These are phyloP conservation scores for Naganishia kalamii DNA, from an alignment of 768 basidiomycete species.

Conservation along the genomic window DNA sequence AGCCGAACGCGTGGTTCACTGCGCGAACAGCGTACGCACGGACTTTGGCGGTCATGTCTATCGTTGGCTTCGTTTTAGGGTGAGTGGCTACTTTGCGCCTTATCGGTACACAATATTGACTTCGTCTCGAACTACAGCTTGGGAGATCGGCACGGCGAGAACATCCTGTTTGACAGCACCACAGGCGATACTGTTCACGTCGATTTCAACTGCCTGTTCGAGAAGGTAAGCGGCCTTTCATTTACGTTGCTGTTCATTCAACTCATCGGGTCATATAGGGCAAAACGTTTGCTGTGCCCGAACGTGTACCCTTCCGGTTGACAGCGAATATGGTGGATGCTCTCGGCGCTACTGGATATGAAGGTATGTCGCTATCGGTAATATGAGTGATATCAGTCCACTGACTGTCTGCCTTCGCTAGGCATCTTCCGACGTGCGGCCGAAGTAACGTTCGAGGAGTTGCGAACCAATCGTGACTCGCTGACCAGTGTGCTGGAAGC, in stretches of 20 bases:
- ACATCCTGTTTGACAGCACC: constrained; percentile 81
- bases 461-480: constrained; percentile 84
- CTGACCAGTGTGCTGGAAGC: constrained; percentile 94
- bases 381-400: not conserved
- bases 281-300: constrained; percentile 76
- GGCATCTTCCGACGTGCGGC: constrained; percentile 80
- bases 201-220: constrained; percentile 96
- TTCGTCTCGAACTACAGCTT: constrained; percentile 49
- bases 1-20: constrained; percentile 88
- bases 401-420: not conserved
- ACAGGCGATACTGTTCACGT: constrained; percentile 91
- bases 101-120: no score
- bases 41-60: constrained; percentile 94
- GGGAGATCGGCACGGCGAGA: constrained; percentile 96
- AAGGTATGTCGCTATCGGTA: constrained; percentile 50
- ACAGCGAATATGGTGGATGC: constrained; percentile 91
- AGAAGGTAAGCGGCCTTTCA: constrained; percentile 58
- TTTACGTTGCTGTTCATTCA: not conserved
- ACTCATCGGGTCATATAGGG: constrained; percentile 50
- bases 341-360: constrained; percentile 83
- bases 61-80: constrained; percentile 90
- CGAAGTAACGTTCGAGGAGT: constrained; percentile 78
- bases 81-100: not conserved
- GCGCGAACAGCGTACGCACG: constrained; percentile 79
- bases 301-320: constrained; percentile 86